phyloP scores from a whole-genome alignment of 2,329 filamentous ascomycete genomes.

The Tolypocladium cylindrosporum region DNA sequence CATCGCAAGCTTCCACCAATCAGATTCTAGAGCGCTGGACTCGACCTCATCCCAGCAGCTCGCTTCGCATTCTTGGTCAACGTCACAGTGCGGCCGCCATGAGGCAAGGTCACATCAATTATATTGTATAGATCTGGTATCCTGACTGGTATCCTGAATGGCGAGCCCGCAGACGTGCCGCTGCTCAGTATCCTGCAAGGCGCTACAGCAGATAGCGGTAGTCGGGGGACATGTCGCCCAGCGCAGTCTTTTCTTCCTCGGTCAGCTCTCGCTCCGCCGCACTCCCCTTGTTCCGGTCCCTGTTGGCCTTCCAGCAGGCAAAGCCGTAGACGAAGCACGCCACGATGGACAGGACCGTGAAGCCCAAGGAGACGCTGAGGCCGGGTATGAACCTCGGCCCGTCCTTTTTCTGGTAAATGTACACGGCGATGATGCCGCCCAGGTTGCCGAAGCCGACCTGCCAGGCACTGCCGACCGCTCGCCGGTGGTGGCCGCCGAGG shows the following conservation, averaged over 20 bases:
- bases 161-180: not conserved
- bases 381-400: constrained; percentile 60
- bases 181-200: not conserved
- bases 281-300: constrained; percentile 40
- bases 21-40: too few relatives aligned
- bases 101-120: not conserved
- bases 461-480: constrained; percentile 64
- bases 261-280: constrained; percentile 34
- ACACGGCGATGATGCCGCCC: constrained; percentile 70
- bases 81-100: too few relatives aligned
- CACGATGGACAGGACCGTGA: constrained; percentile 57
- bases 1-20: too few relatives aligned
- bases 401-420: constrained; percentile 56
- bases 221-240: constrained; percentile 49
- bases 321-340: constrained; percentile 51
- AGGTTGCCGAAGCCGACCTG: constrained; percentile 73
- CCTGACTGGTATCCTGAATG: not conserved
- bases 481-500: constrained; percentile 59
- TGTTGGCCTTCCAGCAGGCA: constrained; percentile 51
- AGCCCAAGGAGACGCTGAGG: constrained; percentile 68
- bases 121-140: not conserved
- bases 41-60: too few relatives aligned
- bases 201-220: constrained; percentile 47
- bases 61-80: too few relatives aligned
- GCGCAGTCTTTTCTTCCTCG: constrained; percentile 50